Base-by-base conservation (phyloP, 352 stramenopile genomes). In the Aphanomyces euteiches region DNA sequence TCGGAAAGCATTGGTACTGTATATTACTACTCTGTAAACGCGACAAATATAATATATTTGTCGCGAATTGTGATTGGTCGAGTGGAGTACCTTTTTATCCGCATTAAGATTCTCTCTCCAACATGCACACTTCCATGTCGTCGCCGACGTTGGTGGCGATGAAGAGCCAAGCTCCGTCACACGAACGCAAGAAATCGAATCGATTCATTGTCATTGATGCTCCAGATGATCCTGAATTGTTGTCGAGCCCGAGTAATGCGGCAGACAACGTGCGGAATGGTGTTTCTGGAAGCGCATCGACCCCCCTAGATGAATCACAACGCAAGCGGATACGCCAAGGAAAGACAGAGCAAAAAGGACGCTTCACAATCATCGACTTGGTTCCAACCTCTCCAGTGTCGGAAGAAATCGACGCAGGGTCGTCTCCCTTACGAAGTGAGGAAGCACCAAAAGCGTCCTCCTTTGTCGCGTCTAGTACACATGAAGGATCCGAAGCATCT, bases 321-420 rank as follows among this genome's bases (percentile, higher is more conserved):
- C 58, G n/a, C 17, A 19, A 19, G 7, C 40, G 63, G 36, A 69
- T 47, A 38, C 63, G 63, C 5, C 63, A 47, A 12, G 63, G 63
- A 66, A 69, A 69, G 38, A 69, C 48, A 38, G 63, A 69, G 45
- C 63, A 69, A 45, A 69, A 69, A 36, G 63, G 63, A 10, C 40
- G 63, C 7, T 69, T 69, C 36, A 69, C 63, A 12, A 69, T 69
- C 63, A 69, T 69, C 2, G 63, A 69, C 34, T 43, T 69, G 40
- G 37, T 69, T n/a, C 63, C 63, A 58, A 58, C 63, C 5, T 69
- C 63, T 10, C 63, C 63, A 41, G 19, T 6, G 37, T 37, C 58
- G 6, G 58, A 66, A n/a, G 21, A 66, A 17, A 3, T 36, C 3
- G 15, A 34, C 17, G 1, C 13, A n/a, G 43, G 1, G 34, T n/a